Conservation (phyloP, 192 early-diverging fungal species). For the Backusella mclennaniae region DNA sequence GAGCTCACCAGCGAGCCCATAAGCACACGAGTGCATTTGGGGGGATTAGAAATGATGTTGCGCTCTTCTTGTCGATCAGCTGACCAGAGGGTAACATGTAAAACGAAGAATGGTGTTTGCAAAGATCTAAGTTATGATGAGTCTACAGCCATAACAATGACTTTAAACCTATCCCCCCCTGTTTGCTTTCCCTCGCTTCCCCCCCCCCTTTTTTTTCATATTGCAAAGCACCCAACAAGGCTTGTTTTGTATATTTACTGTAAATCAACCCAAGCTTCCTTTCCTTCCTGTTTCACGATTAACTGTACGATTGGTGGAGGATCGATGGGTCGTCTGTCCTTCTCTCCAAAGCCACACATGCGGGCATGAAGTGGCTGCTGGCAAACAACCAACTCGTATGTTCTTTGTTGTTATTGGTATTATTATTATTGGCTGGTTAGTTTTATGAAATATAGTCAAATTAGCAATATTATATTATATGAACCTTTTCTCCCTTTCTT, state of each 20-base stretch:
- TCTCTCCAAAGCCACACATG: conserved; percentile 85
- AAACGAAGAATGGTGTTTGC: conserved; percentile 57
- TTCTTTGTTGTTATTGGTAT: conserved; percentile 38
- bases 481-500: conserved; percentile 15
- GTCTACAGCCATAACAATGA: not conserved
- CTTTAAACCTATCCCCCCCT: not conserved
- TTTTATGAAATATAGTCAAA: not conserved
- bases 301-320: conserved; percentile 76
- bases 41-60: conserved; percentile 60
- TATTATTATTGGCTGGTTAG: not conserved
- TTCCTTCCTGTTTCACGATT: conserved; percentile 55
- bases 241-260: conserved; percentile 35
- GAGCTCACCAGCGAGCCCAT: conserved; percentile 65
- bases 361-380: conserved; percentile 75
- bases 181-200: not conserved
- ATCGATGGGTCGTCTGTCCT: conserved; percentile 75
- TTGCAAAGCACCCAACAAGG: not conserved
- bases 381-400: conserved; percentile 60
- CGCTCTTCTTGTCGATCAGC: conserved; percentile 55
- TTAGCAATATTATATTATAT: not conserved
- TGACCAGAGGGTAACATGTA: conserved; percentile 62
- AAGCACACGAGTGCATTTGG: conserved; percentile 58
- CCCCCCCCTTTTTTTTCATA: not conserved
- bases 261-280: conserved; percentile 49
- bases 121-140: conserved; percentile 24